Evolutionary conservation across 495 filamentous ascomycete genomes (phyloP), one percentile per base, ranked within the genome.

Genomic region (Penicillium egyptiacum): DNA sequence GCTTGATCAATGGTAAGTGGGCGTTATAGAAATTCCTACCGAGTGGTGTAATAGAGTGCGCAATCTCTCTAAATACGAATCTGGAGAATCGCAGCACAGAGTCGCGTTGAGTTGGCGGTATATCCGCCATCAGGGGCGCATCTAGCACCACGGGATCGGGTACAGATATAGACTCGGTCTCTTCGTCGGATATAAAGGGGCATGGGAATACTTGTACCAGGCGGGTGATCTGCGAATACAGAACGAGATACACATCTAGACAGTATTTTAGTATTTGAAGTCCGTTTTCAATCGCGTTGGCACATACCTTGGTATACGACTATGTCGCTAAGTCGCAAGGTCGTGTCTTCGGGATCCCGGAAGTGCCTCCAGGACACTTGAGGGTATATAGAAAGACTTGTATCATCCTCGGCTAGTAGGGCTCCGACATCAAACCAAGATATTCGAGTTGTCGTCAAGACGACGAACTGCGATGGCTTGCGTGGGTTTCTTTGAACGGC

Each of bases 361-460:
- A 71, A 78, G 69, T 81, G 79, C 41, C 66, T 64, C 76, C 78
- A 79, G 19, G 68, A 67, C 8, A 78, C 52, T 28, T 53, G 66
- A 58, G 72, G 69, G 22, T 54, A 56, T 22, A 73, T 39, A 22
- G 62, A 52, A 16, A 39, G 50, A 23, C 37, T 56, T 10, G 52
- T 30, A 10, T 69, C 56, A 5, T 56, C 28, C 5, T 53, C 46
- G 42, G 56, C 53, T 9, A 47, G 39, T 25, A 47, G 35, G n/a
- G 31, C 31, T 22, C 25, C 50, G 20, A 76, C 25, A 55, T 75
- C 71, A 43, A 79, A 64, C 68, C 73, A 79, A 11, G 77, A 66
- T 7, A 82, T 60, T 22, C 73, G 68, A 22, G 62, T 65, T 6
- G 75, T 82, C 8, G 84, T 88, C 42, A 85, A 68, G 26, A 88